Percentiles rank a stretch among this genome's conserved stretches.
These are phyloP conservation scores for Rhizopogon sp. DNA, from an alignment of 768 basidiomycete species.

Conservation along the genomic window DNA sequence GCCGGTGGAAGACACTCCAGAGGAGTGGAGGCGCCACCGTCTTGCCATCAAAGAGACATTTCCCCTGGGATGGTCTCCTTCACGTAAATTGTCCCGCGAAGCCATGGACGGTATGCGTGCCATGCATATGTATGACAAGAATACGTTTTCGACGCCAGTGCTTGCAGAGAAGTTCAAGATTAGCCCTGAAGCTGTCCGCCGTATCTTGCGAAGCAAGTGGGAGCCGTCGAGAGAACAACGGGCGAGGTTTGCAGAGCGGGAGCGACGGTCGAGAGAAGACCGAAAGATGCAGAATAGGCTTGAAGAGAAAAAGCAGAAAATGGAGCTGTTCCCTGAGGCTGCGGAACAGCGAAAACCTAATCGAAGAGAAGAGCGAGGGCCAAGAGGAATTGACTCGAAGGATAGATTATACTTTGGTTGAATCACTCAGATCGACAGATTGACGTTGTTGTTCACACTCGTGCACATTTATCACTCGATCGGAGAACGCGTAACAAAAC, in stretches of 20 bases:
- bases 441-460: not conserved
- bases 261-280: conserved; percentile 40
- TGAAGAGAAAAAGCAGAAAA: conserved; percentile 35
- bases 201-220: conserved; percentile 78
- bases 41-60: conserved; percentile 46
- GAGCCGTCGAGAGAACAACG: conserved; percentile 52
- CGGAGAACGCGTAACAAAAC: not conserved
- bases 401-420: conserved; percentile 41
- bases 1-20: conserved; percentile 29
- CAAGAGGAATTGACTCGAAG: conserved; percentile 21
- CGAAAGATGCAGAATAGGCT: conserved; percentile 32
- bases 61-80: conserved; percentile 72
- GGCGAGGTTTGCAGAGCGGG: conserved; percentile 42
- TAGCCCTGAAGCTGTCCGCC: conserved; percentile 73
- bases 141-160: conserved; percentile 56
- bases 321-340: conserved; percentile 28
- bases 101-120: conserved; percentile 79
- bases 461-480: not conserved
- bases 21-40: conserved; percentile 47
- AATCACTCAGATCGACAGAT: conserved; percentile 5
- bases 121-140: conserved; percentile 59
- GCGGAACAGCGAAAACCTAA: conserved; percentile 7
- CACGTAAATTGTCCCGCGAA: conserved; percentile 73
- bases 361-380: conserved; percentile 6
- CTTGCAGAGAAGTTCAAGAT: conserved; percentile 77